Evolutionary conservation across 495 filamentous ascomycete genomes (phyloP), one percentile per base, ranked within the genome.

Genomic region (Schizothecium vesticola): DNA sequence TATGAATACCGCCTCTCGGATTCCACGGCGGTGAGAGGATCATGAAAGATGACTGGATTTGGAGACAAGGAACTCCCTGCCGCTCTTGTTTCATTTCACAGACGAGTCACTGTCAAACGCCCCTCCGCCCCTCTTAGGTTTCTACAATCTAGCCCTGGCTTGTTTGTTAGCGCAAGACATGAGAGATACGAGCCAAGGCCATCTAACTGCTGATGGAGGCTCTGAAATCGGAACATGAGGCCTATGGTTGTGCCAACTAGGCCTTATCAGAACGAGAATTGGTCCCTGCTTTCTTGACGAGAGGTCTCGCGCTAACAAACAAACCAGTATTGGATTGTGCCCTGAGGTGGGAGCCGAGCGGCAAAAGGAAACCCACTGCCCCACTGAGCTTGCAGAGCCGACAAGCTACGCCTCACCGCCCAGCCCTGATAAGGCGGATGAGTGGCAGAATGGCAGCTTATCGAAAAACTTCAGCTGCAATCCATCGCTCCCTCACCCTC

Each of bases 361-460:
- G 43, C 43, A 51, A 51, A 51, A 8, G 43, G 43, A 13, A 33
- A 13, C 43, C 43, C 43, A 12, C 64, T 58, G 9, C 51, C 12
- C 23, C 16, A 19, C 62, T 25, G 16, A 56, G 43, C 43, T 51
- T 51, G 43, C 12, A n/a, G 43, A 65, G 13, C 55, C 64, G 11
- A 33, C 23, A 24, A 65, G 22, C 13, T 56, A 23, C 56, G 13
- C 24, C 56, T 43, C 65, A 66, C 65, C 65, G 65, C 65, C 57
- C 43, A 51, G 21, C 21, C 22, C 22, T 28, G 65, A 60, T 68
- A 63, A 51, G 26, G 19, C 2, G 16, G 19, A 2, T 2, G 31
- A n/a, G 19, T 12, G 59, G 59, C 66, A 68, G 66, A 68, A 63
- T 57, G 60, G 12, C 22, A 9, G 16, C 51, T 43, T 60, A 56